Evolutionary conservation across 257 asterid genomes (phyloP), one percentile per base, ranked within the genome.

Genomic region (Capsicum rhomboideum): DNA sequence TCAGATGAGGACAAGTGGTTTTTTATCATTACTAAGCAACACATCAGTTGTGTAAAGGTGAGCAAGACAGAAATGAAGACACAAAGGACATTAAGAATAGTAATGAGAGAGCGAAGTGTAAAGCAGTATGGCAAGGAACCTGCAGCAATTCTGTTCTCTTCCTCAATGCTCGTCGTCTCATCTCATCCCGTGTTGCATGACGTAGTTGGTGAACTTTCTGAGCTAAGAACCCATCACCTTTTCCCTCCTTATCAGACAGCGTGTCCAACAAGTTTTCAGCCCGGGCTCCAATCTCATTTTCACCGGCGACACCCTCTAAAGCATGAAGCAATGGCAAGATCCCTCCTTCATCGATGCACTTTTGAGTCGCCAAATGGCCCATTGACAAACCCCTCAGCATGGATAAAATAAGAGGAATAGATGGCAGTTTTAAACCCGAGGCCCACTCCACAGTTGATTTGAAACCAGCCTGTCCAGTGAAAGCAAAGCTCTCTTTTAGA

Each of bases 261-360:
- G 97, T 93, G 87, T 97, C 98, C 93, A 97, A 87, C 90, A 97
- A 93, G 91, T 95, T 95, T 82, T 97, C 99, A 85, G 99, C 99
- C 93, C 94, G 91, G 14, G 97, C 97, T 54, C 99, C 99, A 85
- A 97, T 93, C 89, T 97, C 99, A 88, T 93, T 95, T 92, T 97
- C 98, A 84, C 97, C 98, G 0, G 99, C 0, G 40, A 95, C 99
- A 83, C 99, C 95, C 91, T 97, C 99, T 86, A 97, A 91, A 78
- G 97, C 94, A 87, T 97, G 99, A 61, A 97, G 97, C 92, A 97
- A 89, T 29, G 96, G 94, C 78, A 97, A 90, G 81, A 95, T 84
- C 59, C 96, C 98, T 86, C 96, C 99, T 80, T 91, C 93, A 44
- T 93, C 97, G 42, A 97, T 90, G 84, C 98, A 93, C 68, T 52